Evolutionary conservation across 441 rosid species (phyloP).

Genomic region (Gossypium laxum): DNA sequence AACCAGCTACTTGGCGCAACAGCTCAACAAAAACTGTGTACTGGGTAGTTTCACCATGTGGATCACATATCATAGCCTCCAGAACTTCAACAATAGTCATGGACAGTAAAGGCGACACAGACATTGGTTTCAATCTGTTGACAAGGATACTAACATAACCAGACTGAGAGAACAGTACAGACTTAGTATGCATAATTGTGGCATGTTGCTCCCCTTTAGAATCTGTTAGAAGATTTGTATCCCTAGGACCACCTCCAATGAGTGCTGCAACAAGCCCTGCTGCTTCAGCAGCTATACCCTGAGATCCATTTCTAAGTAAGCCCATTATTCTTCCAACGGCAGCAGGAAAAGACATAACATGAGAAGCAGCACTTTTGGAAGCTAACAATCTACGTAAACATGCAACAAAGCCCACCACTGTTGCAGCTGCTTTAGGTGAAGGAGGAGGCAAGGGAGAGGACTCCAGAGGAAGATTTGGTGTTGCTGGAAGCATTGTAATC

Average conservation of each 20-base stretch:
- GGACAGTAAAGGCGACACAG: conserved; percentile 86
- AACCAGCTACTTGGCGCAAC: conserved; percentile 91
- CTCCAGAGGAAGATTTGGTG: conserved; percentile 87
- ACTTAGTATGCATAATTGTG: conserved; percentile 90
- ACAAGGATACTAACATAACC: conserved; percentile 69
- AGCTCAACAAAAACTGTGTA: conserved; percentile 88
- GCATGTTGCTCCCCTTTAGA: conserved; percentile 91
- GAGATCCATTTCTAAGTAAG: conserved; percentile 92
- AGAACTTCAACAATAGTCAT: conserved; percentile 96
- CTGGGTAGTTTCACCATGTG: conserved; percentile 97
- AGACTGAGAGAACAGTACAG: conserved; percentile 74
- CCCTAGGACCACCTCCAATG: conserved; percentile 79
- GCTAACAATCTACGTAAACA: conserved; percentile 91
- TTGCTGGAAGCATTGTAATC: conserved; percentile 93
- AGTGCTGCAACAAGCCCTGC: conserved; percentile 80
- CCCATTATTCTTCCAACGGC: conserved; percentile 99
- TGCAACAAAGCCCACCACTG: conserved; percentile 91
- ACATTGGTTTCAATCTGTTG: conserved; percentile 86
- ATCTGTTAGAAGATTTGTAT: conserved; percentile 45
- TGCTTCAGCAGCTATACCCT: conserved; percentile 92
- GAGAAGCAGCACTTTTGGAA: conserved; percentile 90
- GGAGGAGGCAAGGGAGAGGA: conserved; percentile 96
- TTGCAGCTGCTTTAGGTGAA: conserved; percentile 98
- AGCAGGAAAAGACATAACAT: conserved; percentile 96
- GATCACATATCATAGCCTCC: conserved; percentile 99